Conservation (phyloP, 306 rosid species). For the Fagus crenata region DNA sequence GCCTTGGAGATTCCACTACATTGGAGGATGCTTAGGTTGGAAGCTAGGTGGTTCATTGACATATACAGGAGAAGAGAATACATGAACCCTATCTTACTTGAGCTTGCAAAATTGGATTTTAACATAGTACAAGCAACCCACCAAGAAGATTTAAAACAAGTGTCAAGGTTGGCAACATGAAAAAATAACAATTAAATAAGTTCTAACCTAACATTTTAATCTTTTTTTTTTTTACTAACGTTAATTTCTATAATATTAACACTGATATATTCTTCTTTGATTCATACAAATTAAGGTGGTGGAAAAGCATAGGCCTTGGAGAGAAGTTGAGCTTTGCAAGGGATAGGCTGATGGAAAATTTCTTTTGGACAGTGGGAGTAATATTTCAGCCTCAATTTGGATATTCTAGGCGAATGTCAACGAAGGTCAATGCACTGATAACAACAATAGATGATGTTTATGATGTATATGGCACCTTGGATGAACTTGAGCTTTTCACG, state of each 20-base stretch:
- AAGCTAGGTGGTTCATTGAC: conserved; percentile 31
- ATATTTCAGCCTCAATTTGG: conserved; percentile 12
- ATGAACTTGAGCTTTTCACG: conserved; percentile 26
- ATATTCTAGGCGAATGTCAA: not conserved
- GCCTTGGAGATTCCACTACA: conserved; percentile 42
- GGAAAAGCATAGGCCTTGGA: conserved; percentile 11
- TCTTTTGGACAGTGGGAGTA: conserved; percentile 21
- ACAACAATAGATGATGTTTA: conserved; percentile 22
- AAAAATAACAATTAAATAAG: too few species aligned
- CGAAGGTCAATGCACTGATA: not conserved
- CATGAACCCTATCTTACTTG: not conserved
- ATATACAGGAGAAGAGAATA: not conserved
- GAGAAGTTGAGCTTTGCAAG: conserved; percentile 17
- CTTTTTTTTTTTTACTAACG: too few species aligned
- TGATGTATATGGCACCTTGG: conserved; percentile 22
- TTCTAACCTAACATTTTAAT: too few species aligned
- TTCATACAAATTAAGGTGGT: conserved; percentile 21
- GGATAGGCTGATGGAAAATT: conserved; percentile 23
- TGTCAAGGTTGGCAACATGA: not conserved
- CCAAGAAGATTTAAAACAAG: conserved; percentile 15
- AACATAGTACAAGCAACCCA: conserved; percentile 18
- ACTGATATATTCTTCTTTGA: too few species aligned
- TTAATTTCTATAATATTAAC: too few species aligned
- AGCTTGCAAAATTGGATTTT: conserved; percentile 18
- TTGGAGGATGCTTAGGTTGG: conserved; percentile 39